phyloP scores from a whole-genome alignment of 495 filamentous ascomycete species.

The Aspergillus mulundensis region DNA sequence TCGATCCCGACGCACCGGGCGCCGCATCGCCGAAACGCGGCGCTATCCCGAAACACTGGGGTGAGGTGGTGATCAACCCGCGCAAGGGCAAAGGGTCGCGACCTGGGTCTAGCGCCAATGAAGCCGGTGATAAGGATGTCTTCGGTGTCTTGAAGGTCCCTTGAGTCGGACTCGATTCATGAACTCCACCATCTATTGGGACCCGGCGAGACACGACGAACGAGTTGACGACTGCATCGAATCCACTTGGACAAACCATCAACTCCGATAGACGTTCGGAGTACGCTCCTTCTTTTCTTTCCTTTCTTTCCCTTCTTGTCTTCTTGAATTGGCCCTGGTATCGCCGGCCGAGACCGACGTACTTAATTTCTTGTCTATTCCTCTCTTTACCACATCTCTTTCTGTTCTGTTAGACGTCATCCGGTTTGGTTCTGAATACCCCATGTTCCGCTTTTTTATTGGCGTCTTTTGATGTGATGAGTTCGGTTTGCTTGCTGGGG shows the following conservation, averaged over 20 bases:
- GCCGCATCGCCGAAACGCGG: conserved; percentile 19
- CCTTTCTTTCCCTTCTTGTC: conserved; percentile 5
- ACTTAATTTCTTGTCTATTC: not conserved
- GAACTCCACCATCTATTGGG: not conserved
- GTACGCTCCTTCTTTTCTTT: not conserved
- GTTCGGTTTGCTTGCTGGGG: not conserved
- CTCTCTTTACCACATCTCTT: not conserved
- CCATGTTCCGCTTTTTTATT: not conserved
- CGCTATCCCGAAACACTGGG: conserved; percentile 44
- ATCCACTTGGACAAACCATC: not conserved
- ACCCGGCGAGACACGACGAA: conserved; percentile 1
- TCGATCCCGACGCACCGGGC: conserved; percentile 12
- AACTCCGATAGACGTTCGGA: not conserved
- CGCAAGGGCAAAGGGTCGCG: conserved; percentile 35
- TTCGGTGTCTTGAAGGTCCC: conserved; percentile 44
- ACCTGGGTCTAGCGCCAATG: conserved; percentile 24
- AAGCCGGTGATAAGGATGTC: conserved; percentile 31
- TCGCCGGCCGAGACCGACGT: conserved; percentile 18
- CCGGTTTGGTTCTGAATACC: conserved; percentile 8
- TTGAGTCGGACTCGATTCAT: conserved; percentile 4
- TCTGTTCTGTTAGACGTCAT: conserved; percentile 2
- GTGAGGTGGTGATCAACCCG: conserved; percentile 44
- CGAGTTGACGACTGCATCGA: conserved; percentile 8
- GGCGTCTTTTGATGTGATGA: not conserved
- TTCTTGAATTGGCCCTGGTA: not conserved